These are phyloP conservation scores for Terana coerulea DNA, from an alignment of 768 basidiomycete genomes.

Conservation along the genomic window DNA sequence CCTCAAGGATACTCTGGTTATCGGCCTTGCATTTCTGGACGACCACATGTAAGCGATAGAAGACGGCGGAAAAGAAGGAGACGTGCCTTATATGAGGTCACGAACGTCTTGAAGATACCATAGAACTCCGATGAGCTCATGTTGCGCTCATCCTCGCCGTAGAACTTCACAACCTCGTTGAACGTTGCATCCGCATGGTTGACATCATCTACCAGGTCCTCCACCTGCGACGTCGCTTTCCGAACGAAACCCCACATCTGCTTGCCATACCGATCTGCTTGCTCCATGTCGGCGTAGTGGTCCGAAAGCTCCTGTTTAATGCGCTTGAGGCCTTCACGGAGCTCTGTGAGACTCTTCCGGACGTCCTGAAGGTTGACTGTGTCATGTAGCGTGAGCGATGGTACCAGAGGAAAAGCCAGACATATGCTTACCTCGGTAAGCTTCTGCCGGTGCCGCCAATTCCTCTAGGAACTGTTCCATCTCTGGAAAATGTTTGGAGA, in stretches of 20 bases:
- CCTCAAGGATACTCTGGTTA: constrained; percentile 72
- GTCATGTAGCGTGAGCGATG: constrained; percentile 14
- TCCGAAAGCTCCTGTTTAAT: constrained; percentile 80
- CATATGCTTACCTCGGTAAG: constrained; percentile 70
- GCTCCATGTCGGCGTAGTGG: constrained; percentile 70
- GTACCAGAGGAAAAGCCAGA: not conserved
- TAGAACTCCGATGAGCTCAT: constrained; percentile 91
- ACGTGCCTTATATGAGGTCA: constrained; percentile 84
- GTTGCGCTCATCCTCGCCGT: constrained; percentile 88
- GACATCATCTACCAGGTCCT: constrained; percentile 84
- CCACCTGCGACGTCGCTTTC: constrained; percentile 69
- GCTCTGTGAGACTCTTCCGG: constrained; percentile 66
- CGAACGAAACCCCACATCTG: constrained; percentile 92
- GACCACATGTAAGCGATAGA: not conserved
- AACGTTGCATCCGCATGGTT: constrained; percentile 82
- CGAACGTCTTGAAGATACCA: constrained; percentile 94
- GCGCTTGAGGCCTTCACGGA: constrained; percentile 71
- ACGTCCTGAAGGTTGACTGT: constrained; percentile 85
- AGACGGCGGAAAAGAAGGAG: not conserved
- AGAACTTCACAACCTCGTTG: constrained; percentile 83
- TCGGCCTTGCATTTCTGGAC: constrained; percentile 82
- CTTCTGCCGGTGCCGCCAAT: constrained; percentile 84
- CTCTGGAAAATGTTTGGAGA: constrained; percentile 81
- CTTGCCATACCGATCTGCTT: constrained; percentile 74
- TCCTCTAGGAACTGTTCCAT: constrained; percentile 90